Evolutionary conservation across 768 basidiomycete species (phyloP).

Genomic region (Lactarius evosmus): DNA sequence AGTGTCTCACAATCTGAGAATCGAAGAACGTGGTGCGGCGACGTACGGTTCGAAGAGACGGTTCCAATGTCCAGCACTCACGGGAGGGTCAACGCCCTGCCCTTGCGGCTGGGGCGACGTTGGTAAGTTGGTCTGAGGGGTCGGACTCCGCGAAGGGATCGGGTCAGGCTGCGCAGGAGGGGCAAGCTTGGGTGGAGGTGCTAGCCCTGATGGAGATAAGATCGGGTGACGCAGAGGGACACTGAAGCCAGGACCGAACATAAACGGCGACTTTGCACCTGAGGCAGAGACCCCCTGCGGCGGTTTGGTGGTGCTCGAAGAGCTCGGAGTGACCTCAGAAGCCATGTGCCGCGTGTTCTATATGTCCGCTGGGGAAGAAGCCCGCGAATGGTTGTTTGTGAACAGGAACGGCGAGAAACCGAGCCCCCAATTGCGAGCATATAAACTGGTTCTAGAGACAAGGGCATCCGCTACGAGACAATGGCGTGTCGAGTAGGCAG

Average conservation of each 20-base stretch:
- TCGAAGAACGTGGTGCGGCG: neutral
- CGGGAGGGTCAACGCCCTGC: neutral
- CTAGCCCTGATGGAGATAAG: neutral
- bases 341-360: neutral
- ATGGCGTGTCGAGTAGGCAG: neutral
- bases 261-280: neutral
- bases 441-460: slow-evolving; percentile 8
- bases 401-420: neutral
- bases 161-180: neutral
- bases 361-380: neutral
- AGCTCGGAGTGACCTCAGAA: neutral
- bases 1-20: neutral
- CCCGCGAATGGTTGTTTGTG: neutral
- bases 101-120: neutral
- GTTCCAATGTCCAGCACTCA: neutral
- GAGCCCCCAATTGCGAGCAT: neutral
- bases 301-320: neutral
- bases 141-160: neutral
- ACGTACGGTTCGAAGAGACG: slow-evolving; percentile 9
- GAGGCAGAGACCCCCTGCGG: neutral
- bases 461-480: neutral
- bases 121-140: neutral
- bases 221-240: neutral
- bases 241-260: neutral
- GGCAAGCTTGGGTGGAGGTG: neutral